phyloP scores from a whole-genome alignment of 1,284 basidiomycete species.

The Pseudozyma sp. region DNA sequence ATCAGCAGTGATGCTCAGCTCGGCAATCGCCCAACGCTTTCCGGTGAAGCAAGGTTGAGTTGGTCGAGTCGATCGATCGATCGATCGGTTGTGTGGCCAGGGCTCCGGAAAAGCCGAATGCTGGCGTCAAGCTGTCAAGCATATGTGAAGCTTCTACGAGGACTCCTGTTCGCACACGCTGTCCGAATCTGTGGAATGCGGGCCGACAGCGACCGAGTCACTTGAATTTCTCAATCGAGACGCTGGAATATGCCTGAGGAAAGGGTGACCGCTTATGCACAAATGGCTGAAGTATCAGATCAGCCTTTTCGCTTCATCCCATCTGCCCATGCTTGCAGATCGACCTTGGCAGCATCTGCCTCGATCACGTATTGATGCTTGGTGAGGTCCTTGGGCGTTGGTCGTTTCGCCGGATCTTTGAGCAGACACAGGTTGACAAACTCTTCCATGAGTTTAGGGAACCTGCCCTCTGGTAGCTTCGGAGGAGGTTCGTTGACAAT shows the following conservation, averaged over 20 bases:
- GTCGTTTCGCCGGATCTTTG: conserved; percentile 61
- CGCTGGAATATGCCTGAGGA: not conserved
- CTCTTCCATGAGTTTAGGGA: conserved; percentile 56
- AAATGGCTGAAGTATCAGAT: not conserved
- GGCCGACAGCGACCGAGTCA: too few species aligned
- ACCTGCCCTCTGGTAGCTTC: conserved; percentile 55
- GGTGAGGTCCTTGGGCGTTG: conserved; percentile 64
- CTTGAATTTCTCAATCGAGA: not conserved
- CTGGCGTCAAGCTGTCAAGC: too few species aligned
- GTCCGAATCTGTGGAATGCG: too few species aligned
- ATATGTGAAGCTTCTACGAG: too few species aligned
- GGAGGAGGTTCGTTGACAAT: conserved; percentile 80
- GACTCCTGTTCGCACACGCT: too few species aligned
- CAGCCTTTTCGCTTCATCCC: conserved; percentile 27
- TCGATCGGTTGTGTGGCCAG: too few species aligned
- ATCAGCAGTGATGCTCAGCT: too few species aligned
- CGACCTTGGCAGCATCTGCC: conserved; percentile 43
- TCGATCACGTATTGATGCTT: conserved; percentile 54
- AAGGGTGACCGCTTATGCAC: not conserved
- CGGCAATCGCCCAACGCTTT: too few species aligned
- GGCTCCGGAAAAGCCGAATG: too few species aligned
- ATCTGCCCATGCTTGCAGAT: conserved; percentile 57
- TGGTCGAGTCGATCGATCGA: too few species aligned
- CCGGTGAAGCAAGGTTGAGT: too few species aligned
- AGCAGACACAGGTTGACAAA: conserved; percentile 63